phyloP scores from a whole-genome alignment of 768 basidiomycete genomes.

The Ramaria rubella region DNA sequence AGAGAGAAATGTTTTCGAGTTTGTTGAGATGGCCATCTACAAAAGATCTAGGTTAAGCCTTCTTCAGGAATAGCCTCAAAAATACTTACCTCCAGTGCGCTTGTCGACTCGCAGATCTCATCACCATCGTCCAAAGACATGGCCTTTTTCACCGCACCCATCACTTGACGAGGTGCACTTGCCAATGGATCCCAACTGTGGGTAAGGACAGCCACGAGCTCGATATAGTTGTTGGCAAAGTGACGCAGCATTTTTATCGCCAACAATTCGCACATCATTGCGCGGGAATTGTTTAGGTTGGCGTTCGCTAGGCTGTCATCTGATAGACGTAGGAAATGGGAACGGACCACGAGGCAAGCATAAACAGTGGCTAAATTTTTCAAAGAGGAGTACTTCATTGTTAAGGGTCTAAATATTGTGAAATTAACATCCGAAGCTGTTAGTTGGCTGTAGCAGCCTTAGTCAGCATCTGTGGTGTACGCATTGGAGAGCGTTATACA shows the following conservation, averaged over 20 bases:
- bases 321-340: conserved; percentile 67
- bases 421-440: conserved; percentile 82
- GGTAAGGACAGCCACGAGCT: conserved; percentile 72
- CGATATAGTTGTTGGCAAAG: conserved; percentile 70
- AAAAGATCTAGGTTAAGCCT: background rate
- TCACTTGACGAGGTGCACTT: conserved; percentile 60
- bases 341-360: conserved; percentile 69
- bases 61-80: background rate
- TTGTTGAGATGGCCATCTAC: conserved; percentile 84
- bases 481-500: conserved; percentile 26
- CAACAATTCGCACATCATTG: conserved; percentile 79
- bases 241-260: conserved; percentile 79
- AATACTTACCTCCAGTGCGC: conserved; percentile 73
- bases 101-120: conserved; percentile 64
- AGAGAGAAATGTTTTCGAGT: conserved; percentile 77
- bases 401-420: conserved; percentile 67
- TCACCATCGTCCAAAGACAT: conserved; percentile 51
- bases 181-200: conserved; percentile 81
- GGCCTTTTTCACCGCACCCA: conserved; percentile 56
- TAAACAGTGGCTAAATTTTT: conserved; percentile 71
- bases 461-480: conserved; percentile 4
- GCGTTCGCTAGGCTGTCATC: conserved; percentile 72
- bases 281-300: conserved; percentile 61
- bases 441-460: conserved; percentile 51
- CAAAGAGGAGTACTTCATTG: conserved; percentile 70